Conservation (phyloP, 192 early-diverging fungal genomes). For the Coemansia asiatica region DNA sequence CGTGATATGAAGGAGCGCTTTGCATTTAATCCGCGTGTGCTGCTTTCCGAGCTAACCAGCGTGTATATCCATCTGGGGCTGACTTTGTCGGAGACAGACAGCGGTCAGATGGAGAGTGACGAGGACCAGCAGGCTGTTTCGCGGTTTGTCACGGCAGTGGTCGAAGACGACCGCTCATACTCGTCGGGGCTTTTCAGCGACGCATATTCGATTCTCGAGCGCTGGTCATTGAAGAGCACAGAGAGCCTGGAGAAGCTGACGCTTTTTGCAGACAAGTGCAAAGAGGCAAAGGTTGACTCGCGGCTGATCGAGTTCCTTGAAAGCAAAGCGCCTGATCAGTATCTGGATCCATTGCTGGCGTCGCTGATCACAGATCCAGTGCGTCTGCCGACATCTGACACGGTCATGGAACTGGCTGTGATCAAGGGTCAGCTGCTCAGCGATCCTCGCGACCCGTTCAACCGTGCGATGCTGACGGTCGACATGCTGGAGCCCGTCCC, state of each 20-base stretch:
- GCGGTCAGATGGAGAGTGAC: conserved; percentile 8
- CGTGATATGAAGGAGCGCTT: conserved; percentile 72
- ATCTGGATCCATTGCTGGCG: conserved; percentile 83
- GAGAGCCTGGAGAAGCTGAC: conserved; percentile 65
- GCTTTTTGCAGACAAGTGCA: conserved; percentile 72
- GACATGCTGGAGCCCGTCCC: conserved; percentile 84
- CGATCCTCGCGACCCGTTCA: conserved; percentile 91
- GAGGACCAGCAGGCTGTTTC: conserved; percentile 29
- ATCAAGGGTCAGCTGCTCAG: conserved; percentile 88
- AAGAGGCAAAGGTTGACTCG: conserved; percentile 64
- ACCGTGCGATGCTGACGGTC: conserved; percentile 82
- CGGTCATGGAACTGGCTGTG: conserved; percentile 82
- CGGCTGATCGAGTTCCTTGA: conserved; percentile 75
- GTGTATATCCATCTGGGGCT: conserved; percentile 79
- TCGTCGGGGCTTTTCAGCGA: conserved; percentile 72
- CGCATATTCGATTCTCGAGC: conserved; percentile 68
- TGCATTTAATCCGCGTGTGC: conserved; percentile 79
- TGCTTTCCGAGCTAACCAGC: conserved; percentile 81
- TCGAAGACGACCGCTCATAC: conserved; percentile 84
- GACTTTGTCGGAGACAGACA: conserved; percentile 9
- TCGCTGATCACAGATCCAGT: conserved; percentile 94
- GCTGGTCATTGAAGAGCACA: conserved; percentile 62
- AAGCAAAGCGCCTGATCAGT: conserved; percentile 86
- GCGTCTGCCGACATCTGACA: conserved; percentile 76
- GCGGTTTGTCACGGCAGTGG: conserved; percentile 77